Percentiles rank a stretch among this genome's conserved stretches.
These are phyloP conservation scores for Holtermanniella nyarrowii DNA, from an alignment of 768 basidiomycete species.

Conservation along the genomic window DNA sequence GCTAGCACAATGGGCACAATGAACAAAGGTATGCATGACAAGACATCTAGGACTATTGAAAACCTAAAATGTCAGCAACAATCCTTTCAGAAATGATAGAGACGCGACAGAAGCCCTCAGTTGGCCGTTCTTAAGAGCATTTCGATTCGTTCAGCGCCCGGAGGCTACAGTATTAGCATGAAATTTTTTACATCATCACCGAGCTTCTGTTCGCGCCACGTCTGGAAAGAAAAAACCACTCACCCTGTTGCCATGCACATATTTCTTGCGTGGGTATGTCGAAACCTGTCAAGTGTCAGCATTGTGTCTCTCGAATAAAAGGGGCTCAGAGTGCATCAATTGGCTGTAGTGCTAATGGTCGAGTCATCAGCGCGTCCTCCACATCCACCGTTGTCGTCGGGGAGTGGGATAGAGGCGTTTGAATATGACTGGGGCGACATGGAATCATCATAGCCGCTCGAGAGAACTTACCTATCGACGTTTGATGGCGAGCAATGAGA, in stretches of 20 bases:
- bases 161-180: background rate
- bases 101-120: background rate
- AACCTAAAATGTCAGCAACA: too few relatives aligned
- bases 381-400: too few relatives aligned
- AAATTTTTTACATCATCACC: background rate
- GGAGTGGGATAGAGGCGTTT: slow-evolving; percentile 4
- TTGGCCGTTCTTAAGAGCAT: background rate
- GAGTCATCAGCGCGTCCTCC: slow-evolving; percentile 6
- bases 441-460: slow-evolving; percentile 1
- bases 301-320: too few relatives aligned
- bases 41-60: too few relatives aligned
- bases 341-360: slow-evolving; percentile 6
- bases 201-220: background rate
- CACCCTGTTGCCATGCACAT: background rate
- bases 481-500: too few relatives aligned
- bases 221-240: background rate
- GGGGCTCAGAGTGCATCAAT: slow-evolving; percentile 6
- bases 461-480: too few relatives aligned
- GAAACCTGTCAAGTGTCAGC: too few relatives aligned
- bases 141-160: background rate
- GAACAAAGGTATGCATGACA: too few relatives aligned
- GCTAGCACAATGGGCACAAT: too few relatives aligned
- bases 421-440: slow-evolving; percentile 6
- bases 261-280: too few relatives aligned
- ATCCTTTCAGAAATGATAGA: too few relatives aligned